A percentile compares a stretch with the other conserved stretches of the same genome.
These are phyloP conservation scores for Solanum chacoense DNA, from an alignment of 305 asterid species.

Conservation along the genomic window DNA sequence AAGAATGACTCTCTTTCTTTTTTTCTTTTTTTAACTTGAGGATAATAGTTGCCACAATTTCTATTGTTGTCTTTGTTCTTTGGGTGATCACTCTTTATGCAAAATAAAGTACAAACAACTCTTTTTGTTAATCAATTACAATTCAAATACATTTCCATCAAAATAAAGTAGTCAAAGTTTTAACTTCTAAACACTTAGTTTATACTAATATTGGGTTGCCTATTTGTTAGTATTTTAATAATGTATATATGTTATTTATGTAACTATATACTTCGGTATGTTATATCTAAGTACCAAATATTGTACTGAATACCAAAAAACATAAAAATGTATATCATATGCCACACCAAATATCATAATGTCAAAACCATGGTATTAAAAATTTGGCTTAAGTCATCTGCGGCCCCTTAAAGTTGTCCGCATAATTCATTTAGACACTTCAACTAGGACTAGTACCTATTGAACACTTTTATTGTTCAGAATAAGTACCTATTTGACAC, in stretches of 20 bases:
- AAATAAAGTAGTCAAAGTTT: background rate
- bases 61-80: background rate
- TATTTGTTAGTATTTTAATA: too few species aligned
- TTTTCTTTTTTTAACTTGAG: background rate
- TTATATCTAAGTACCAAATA: background rate
- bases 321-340: background rate
- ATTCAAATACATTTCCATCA: background rate
- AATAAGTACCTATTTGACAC: too few species aligned
- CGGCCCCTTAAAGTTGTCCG: too few species aligned
- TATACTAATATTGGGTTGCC: background rate
- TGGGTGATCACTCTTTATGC: background rate
- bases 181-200: background rate
- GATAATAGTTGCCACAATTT: background rate
- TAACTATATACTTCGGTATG: background rate
- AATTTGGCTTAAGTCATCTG: too few species aligned
- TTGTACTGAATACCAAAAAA: background rate
- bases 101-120: too few species aligned
- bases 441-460: too few species aligned
- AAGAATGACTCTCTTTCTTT: background rate
- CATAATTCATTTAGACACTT: too few species aligned
- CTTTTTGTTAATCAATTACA: background rate
- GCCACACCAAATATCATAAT: background rate
- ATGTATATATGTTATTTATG: background rate
- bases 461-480: too few species aligned
- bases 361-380: too few species aligned